A percentile compares a stretch with the other conserved stretches of the same genome.
These are phyloP conservation scores for Apiospora koreana DNA, from an alignment of 2,329 filamentous ascomycete species.

Conservation along the genomic window DNA sequence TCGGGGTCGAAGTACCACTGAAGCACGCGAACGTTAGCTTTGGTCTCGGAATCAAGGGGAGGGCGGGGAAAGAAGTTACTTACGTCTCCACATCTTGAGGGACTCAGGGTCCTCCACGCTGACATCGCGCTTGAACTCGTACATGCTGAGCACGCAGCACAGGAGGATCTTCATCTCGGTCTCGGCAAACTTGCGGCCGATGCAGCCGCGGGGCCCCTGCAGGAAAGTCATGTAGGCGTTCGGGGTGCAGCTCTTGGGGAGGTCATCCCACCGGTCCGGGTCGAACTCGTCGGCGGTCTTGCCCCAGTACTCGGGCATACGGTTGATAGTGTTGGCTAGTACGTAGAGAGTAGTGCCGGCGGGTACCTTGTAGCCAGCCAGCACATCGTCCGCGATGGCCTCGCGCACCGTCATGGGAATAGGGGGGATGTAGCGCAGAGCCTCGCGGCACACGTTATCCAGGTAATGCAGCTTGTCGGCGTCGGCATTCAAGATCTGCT, in stretches of 20 bases:
- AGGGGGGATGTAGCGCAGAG: conserved; percentile 45
- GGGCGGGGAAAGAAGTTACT: conserved; percentile 4
- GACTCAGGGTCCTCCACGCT: conserved; percentile 41
- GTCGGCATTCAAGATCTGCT: conserved; percentile 33
- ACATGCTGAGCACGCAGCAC: conserved; percentile 34
- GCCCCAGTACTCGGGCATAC: conserved; percentile 41
- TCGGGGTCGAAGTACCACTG: conserved; percentile 43
- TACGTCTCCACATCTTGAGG: conserved; percentile 47
- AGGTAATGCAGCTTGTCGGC: conserved; percentile 43
- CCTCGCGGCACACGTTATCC: conserved; percentile 48
- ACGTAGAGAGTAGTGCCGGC: conserved; percentile 44
- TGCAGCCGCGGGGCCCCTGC: conserved; percentile 32
- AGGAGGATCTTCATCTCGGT: conserved; percentile 37
- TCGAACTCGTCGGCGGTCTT: conserved; percentile 40
- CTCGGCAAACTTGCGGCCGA: conserved; percentile 33
- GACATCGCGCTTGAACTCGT: conserved; percentile 35
- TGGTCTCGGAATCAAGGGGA: too few species aligned
- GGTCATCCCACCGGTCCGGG: conserved; percentile 43
- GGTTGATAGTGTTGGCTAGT: conserved; percentile 43
- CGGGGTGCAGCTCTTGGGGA: conserved; percentile 36
- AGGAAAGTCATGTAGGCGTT: conserved; percentile 37
- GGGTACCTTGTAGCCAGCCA: conserved; percentile 42
- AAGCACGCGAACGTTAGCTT: background rate
- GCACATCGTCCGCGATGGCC: conserved; percentile 37
- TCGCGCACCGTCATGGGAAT: conserved; percentile 48